Evolutionary conservation across 257 asterid genomes (phyloP), one percentile per base, ranked within the genome.

Genomic region (Nicotiana undulata): DNA sequence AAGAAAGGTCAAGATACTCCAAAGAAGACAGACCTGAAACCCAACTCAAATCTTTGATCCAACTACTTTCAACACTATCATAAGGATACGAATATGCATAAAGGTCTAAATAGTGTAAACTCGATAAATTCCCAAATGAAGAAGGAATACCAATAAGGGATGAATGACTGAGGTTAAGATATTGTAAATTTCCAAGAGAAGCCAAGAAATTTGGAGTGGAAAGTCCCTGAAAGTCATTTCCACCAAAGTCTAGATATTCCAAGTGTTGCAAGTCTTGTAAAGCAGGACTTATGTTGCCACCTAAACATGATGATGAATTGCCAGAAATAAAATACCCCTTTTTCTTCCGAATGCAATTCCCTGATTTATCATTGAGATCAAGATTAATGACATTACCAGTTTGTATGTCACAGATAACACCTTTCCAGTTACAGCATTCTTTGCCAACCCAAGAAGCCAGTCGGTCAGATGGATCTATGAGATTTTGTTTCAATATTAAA

Each of bases 281-380:
- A 55, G 80, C 79, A 28, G 79, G 75, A 53, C 79, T 87, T 80
- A 87, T 53, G 3, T 81, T 58, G 24, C 87, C 86, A 9, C 83
- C 83, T 11, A 86, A 6, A 22, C 82, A 70, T 12, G 76, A 6
- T 32, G 29, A 55, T 34, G 59, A 29, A 15, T 49, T 75, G 0
- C 68, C 18, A 51, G 12, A 6, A 37, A 22, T 17, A 4, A 5
- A 31, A 4, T 26, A 8, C 6, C 49, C 16, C 8, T 8, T 16
- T 75, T 80, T 60, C 63, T 70, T 52, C 51, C 53, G 4, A 29
- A 17, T 29, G 66, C 65, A 76, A 67, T 37, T n/a, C 31, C 6
- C 2, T 67, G 53, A n/a, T 53, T 22, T 22, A 17, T 53, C 74
- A 17, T 78, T 56, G 24, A 80, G 84, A 4, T 83, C 76, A 83